These are phyloP conservation scores for Rhododendron mucronatum DNA, from an alignment of 148 eudicot species.

Conservation along the genomic window DNA sequence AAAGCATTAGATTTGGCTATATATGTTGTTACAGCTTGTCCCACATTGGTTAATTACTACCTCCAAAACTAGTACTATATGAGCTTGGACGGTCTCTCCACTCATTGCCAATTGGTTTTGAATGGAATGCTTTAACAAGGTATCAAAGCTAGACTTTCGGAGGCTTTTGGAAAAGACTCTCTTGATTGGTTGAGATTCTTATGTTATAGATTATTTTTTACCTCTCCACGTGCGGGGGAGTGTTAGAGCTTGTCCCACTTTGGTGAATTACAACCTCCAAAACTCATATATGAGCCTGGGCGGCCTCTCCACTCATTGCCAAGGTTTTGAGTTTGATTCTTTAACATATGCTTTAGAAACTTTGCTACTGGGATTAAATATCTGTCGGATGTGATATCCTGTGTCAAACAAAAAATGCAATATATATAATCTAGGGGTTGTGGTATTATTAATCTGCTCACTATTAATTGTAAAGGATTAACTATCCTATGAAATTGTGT, in stretches of 20 bases:
- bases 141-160: background rate
- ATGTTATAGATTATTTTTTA: too few relatives aligned
- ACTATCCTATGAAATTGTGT: background rate
- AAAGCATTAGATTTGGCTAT: background rate
- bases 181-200: too few relatives aligned
- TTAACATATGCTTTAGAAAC: background rate
- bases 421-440: background rate
- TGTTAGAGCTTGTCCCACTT: background rate
- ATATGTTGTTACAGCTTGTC: background rate
- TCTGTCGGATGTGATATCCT: background rate
- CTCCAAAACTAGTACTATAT: background rate
- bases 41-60: background rate
- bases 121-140: background rate
- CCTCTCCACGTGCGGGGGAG: background rate
- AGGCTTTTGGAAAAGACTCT: too few relatives aligned
- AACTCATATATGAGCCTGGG: background rate
- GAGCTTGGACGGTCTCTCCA: background rate
- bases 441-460: background rate
- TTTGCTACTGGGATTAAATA: background rate
- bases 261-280: background rate
- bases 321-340: background rate
- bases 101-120: background rate
- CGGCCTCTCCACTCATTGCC: background rate
- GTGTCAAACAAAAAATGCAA: background rate
- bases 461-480: background rate